Base-by-base conservation (phyloP, 139 green algal species). In the Eudorina sp. region DNA sequence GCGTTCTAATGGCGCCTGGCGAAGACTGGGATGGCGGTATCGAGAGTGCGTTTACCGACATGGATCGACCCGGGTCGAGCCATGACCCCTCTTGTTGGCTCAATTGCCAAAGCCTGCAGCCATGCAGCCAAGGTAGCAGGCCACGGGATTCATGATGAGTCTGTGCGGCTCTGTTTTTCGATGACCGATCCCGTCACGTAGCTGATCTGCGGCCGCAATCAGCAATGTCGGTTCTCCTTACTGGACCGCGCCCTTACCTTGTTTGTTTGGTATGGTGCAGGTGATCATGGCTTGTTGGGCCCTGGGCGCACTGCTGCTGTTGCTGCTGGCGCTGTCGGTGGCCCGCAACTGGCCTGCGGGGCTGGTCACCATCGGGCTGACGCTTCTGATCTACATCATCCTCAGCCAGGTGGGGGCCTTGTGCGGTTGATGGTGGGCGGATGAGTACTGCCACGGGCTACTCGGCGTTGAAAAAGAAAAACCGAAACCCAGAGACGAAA, bases 241-340 rank as follows among this genome's bases (percentile, higher is more conserved):
- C 14, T n/a, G 9, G 6, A 34, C 9, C 14, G 16, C 14, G 27
- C n/a, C 11, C 14, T 6, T 31, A 21, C n/a, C 62, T 38, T 34
- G 27, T 19, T 72, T 11, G 11, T 19, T 72, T 34, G 27, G 16
- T 3, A 29, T 4, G 36, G 19, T 31, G 8, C 31, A 83, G 76
- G 76, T 68, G n/a, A 16, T 31, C 3, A 83, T 83, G 76, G 51
- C 18, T n/a, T 23, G 9, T 7, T 83, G 53, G 48, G 76, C 31
- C 3, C 76, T 83, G 51, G 45, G 36, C 23, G 76, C 51, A 34
- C 31, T 46, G n/a, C 36, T 68, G 43, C 76, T 83, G 51, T 34
- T 83, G 76, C n/a, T 69, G 34, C 48, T 83, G 76, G 31, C 34
- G 13, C 13, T 83, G 46, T 46, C 76, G 31, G 76, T 83, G 31